Conservation (phyloP, 2,329 filamentous ascomycete species). For the Aspergillus spinulosporus region DNA sequence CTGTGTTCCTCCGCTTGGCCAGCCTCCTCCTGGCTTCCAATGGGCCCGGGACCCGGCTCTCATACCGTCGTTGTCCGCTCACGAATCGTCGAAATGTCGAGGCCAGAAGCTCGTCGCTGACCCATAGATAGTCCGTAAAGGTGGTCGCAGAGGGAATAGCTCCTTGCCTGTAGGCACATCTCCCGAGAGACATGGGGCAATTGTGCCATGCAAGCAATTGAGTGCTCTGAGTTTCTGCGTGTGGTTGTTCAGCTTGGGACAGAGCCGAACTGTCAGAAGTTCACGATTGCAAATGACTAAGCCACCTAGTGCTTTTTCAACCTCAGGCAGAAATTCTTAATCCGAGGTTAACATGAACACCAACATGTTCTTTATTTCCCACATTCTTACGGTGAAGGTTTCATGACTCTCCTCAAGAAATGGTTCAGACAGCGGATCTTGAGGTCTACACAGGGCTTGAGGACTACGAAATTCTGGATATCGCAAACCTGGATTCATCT, state of each 20-base stretch:
- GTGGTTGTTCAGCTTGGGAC: constrained; percentile 5
- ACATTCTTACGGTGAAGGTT: too few species aligned
- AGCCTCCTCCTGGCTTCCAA: constrained; percentile 60
- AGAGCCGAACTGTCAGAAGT: constrained; percentile 2
- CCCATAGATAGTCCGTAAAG: constrained; percentile 44
- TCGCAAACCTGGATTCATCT: constrained; percentile 10
- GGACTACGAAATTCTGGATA: neutral
- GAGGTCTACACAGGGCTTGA: neutral
- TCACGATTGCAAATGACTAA: constrained; percentile 26
- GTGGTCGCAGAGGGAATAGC: constrained; percentile 30
- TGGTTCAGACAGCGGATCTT: neutral
- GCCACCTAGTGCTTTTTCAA: neutral
- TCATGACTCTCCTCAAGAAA: too few species aligned
- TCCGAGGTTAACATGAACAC: neutral
- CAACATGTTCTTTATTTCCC: too few species aligned
- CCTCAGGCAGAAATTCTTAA: constrained; percentile 1
- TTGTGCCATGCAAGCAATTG: constrained; percentile 28
- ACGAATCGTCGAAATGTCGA: constrained; percentile 51
- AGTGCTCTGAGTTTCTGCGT: constrained; percentile 11
- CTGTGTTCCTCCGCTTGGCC: constrained; percentile 57
- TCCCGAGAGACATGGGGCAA: constrained; percentile 44
- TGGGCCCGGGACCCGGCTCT: constrained; percentile 62
- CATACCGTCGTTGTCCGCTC: constrained; percentile 54
- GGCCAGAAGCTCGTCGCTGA: constrained; percentile 47
- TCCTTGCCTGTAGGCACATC: constrained; percentile 44